Evolutionary conservation across 2,329 filamentous ascomycete species (phyloP).

Genomic region (Xylariales sp.): DNA sequence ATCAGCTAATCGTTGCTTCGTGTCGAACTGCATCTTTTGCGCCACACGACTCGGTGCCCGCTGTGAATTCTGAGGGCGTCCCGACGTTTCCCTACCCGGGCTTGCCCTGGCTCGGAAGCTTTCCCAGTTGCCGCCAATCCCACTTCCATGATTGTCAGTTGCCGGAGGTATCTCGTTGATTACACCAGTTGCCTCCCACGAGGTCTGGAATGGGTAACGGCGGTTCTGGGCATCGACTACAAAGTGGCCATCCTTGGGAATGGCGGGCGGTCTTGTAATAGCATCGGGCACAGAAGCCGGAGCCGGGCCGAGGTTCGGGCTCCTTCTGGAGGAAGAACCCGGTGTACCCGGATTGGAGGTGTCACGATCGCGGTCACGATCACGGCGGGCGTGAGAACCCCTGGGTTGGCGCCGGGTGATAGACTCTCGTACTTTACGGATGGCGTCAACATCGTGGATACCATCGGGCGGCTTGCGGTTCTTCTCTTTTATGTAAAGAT

Average conservation of each 20-base stretch:
- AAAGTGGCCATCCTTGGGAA: constrained; percentile 57
- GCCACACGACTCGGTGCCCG: constrained; percentile 61
- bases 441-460: constrained; percentile 89
- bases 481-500: constrained; percentile 92
- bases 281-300: constrained; percentile 48
- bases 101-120: constrained; percentile 36
- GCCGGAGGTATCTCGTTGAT: constrained; percentile 76
- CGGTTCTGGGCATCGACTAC: constrained; percentile 62
- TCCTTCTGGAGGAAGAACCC: constrained; percentile 58
- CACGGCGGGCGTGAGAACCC: constrained; percentile 69
- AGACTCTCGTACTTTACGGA: constrained; percentile 81
- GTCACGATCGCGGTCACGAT: constrained; percentile 45
- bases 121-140: constrained; percentile 47
- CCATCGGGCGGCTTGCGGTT: constrained; percentile 90
- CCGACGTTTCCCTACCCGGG: constrained; percentile 51
- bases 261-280: constrained; percentile 52
- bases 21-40: constrained; percentile 72
- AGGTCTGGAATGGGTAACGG: constrained; percentile 67
- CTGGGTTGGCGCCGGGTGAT: constrained; percentile 89
- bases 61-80: constrained; percentile 49
- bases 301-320: constrained; percentile 47
- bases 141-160: constrained; percentile 55
- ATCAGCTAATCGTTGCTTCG: constrained; percentile 72
- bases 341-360: constrained; percentile 70
- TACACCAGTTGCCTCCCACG: constrained; percentile 82